Evolutionary conservation across 495 filamentous ascomycete genomes (phyloP).

Genomic region (Penicillium samsonianum): DNA sequence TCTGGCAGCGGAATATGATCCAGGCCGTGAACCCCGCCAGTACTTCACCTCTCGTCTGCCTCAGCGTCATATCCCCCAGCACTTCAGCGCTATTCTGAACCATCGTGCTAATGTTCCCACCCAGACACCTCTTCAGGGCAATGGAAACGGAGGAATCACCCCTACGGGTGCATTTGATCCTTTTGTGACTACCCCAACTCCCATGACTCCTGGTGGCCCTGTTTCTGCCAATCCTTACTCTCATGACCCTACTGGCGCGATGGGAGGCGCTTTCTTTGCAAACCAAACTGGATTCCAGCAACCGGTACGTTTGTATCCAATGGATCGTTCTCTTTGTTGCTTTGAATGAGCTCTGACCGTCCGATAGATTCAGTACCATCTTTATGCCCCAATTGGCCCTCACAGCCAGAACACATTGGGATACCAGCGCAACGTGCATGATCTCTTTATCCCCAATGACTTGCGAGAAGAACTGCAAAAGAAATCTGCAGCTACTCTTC

Average conservation of each 20-base stretch:
- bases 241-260: conserved; percentile 55
- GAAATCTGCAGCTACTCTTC: conserved; percentile 80
- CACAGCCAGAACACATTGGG: conserved; percentile 73
- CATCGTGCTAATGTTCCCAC: conserved; percentile 20
- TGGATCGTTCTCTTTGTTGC: neutral
- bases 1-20: conserved; percentile 24
- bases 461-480: conserved; percentile 85
- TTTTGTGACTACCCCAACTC: conserved; percentile 57
- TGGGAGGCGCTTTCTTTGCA: conserved; percentile 58
- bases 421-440: conserved; percentile 82
- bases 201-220: conserved; percentile 49
- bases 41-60: conserved; percentile 1
- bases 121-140: conserved; percentile 45
- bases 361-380: conserved; percentile 77
- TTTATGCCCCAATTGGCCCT: conserved; percentile 86
- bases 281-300: conserved; percentile 60
- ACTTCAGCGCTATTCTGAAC: too few species aligned
- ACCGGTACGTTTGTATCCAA: conserved; percentile 54
- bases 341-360: conserved; percentile 12
- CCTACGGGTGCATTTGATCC: conserved; percentile 54
- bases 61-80: too few species aligned
- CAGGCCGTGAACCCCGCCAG: neutral
- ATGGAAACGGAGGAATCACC: conserved; percentile 38
- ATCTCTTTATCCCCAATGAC: conserved; percentile 85
- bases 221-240: conserved; percentile 67